Conservation (phyloP, 2,329 filamentous ascomycete species). For the Verticillium klebahnii region DNA sequence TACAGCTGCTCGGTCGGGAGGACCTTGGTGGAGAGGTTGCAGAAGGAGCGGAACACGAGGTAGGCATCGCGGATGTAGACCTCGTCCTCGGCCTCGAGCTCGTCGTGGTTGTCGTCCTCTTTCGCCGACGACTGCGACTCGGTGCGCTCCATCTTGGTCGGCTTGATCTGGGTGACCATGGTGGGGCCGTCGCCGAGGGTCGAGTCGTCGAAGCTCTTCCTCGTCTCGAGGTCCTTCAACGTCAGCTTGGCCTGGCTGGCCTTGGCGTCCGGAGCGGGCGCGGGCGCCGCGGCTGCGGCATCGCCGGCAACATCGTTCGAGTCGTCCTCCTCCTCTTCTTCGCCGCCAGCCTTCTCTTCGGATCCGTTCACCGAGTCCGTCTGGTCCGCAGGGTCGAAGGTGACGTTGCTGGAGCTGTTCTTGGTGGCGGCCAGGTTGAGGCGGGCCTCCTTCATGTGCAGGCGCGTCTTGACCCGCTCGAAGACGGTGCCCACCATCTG, state of each 20-base stretch:
- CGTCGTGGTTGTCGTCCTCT: constrained; percentile 52
- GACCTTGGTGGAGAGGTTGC: constrained; percentile 92
- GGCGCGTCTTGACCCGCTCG: constrained; percentile 80
- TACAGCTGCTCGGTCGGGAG: constrained; percentile 86
- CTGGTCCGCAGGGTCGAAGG: constrained; percentile 43
- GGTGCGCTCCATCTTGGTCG: constrained; percentile 37
- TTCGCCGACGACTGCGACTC: constrained; percentile 44
- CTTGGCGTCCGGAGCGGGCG: constrained; percentile 17
- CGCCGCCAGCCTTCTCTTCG: constrained; percentile 18
- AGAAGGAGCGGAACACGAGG: constrained; percentile 94
- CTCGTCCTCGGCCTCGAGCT: constrained; percentile 75
- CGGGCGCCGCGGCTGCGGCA: constrained; percentile 22
- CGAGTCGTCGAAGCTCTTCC: constrained; percentile 66
- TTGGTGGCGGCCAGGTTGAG: constrained; percentile 51
- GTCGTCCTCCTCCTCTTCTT: constrained; percentile 7
- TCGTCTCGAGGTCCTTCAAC: constrained; percentile 61
- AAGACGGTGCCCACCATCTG: constrained; percentile 99
- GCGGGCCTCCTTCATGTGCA: constrained; percentile 83
- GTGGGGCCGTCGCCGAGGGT: constrained; percentile 62
- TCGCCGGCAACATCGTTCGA: constrained; percentile 26
- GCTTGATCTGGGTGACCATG: constrained; percentile 60
- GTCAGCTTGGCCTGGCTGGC: constrained; percentile 51
- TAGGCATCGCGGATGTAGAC: constrained; percentile 97
- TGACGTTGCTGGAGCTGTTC: constrained; percentile 46
- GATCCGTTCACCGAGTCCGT: constrained; percentile 28